These are phyloP conservation scores for Phenoliferia sp. DNA, from an alignment of 1,284 basidiomycete genomes.

Conservation along the genomic window DNA sequence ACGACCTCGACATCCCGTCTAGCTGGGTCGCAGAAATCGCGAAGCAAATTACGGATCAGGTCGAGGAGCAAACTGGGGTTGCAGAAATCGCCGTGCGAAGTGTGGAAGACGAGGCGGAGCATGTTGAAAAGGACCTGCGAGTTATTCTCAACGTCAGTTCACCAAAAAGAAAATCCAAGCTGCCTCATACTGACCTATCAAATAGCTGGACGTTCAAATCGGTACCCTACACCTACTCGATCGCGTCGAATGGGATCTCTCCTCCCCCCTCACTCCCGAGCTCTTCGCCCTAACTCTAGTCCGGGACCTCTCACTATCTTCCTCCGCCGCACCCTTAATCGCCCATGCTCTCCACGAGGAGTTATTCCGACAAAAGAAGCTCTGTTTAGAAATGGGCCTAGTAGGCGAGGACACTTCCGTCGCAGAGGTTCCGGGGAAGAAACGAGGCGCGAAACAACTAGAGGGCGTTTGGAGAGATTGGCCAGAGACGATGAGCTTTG, in stretches of 20 bases:
- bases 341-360: conserved; percentile 93
- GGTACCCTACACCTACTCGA: conserved; percentile 84
- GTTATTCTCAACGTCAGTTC: conserved; percentile 77
- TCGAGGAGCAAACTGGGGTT: conserved; percentile 79
- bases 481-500: conserved; percentile 85
- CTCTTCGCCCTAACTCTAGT: conserved; percentile 76
- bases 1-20: conserved; percentile 73
- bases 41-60: conserved; percentile 79
- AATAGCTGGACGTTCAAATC: conserved; percentile 95
- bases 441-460: conserved; percentile 60
- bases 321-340: conserved; percentile 81
- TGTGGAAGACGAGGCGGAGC: conserved; percentile 28
- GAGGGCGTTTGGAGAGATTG: conserved; percentile 92
- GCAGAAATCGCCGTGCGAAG: conserved; percentile 53
- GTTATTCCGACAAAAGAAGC: conserved; percentile 87
- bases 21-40: conserved; percentile 73
- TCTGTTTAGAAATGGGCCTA: conserved; percentile 87
- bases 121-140: conserved; percentile 69
- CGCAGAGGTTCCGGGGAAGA: conserved; percentile 40
- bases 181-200: neutral
- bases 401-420: conserved; percentile 51
- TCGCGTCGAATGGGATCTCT: conserved; percentile 96
- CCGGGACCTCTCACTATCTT: conserved; percentile 77
- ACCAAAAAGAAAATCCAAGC: neutral
- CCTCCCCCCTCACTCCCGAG: conserved; percentile 85